Evolutionary conservation across 2,329 filamentous ascomycete genomes (phyloP), one percentile per base, ranked within the genome.

Genomic region (Teratosphaeria gauchensis): DNA sequence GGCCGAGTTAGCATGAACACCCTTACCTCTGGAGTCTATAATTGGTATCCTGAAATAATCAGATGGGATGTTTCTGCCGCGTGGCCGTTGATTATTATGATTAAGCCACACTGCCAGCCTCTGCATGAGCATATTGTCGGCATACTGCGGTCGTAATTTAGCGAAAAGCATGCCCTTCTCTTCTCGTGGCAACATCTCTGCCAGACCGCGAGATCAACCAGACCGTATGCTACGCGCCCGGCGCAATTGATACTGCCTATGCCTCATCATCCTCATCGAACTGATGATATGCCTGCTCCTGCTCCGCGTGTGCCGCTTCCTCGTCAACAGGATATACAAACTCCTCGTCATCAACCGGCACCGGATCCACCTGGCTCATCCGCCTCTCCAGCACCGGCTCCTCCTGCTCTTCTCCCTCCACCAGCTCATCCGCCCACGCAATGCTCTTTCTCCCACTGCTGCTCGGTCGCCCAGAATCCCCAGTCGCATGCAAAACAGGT

Each of bases 371-470:
- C 31, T 59, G 56, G 31, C 59, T 62, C 51, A 68, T 59, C 9
- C 52, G 57, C 54, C 61, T 60, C 35, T 62, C 59, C 42, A 59
- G 56, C 38, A 56, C 56, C 28, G 58, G 59, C 16, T 58, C 21
- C 51, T 65, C 60, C 52, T 68, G 65, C 30, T 64, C 64, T 14
- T 66, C 62, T 1, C 67, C 63, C 42, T 70, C 69, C 55, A 70
- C 68, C 60, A 70, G 33, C 58, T 68, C 60, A 61, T 72, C 64
- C 57, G 66, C 64, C 63, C 66, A 70, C 3, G 66, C 66, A 52
- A 69, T 66, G 46, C 69, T 71, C 59, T 69, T 69, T 42, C 52
- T 4, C 12, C 52, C 32, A 21, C 68, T 60, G 51, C 65, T 66
- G 11, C 63, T 58, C 38, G 60, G 61, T 32, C 63, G 31, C 12